Evolutionary conservation across 305 asterid species (phyloP).

Genomic region (Fraxinus ornus): DNA sequence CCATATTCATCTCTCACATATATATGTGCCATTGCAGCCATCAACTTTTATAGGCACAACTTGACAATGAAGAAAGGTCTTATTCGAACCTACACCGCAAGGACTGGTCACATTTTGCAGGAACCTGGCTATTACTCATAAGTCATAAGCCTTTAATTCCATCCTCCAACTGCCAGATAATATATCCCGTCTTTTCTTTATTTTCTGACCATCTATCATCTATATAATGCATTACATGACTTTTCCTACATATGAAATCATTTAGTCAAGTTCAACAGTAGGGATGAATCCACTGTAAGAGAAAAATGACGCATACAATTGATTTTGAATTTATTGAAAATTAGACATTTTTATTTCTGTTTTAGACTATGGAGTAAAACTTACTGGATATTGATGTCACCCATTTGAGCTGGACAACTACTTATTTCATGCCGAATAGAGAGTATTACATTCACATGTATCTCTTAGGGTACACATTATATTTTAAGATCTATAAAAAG

Average conservation of each 20-base stretch:
- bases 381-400: neutral
- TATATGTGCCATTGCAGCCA: neutral
- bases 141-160: neutral
- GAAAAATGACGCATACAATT: neutral
- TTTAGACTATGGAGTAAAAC: neutral
- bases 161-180: neutral
- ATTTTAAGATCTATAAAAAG: neutral
- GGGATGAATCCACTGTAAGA: neutral
- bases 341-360: neutral
- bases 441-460: neutral
- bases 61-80: neutral
- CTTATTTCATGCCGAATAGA: neutral
- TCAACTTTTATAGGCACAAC: neutral
- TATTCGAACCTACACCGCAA: neutral
- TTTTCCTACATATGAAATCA: neutral
- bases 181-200: neutral
- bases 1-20: neutral
- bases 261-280: neutral
- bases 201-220: neutral
- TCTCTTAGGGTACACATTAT: neutral
- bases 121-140: neutral
- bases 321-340: neutral
- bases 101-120: neutral
- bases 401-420: neutral
- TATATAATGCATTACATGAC: neutral